Conservation (phyloP, 1,139 yeast genomes). For the Yamadazyma kanchanaburiensis region DNA sequence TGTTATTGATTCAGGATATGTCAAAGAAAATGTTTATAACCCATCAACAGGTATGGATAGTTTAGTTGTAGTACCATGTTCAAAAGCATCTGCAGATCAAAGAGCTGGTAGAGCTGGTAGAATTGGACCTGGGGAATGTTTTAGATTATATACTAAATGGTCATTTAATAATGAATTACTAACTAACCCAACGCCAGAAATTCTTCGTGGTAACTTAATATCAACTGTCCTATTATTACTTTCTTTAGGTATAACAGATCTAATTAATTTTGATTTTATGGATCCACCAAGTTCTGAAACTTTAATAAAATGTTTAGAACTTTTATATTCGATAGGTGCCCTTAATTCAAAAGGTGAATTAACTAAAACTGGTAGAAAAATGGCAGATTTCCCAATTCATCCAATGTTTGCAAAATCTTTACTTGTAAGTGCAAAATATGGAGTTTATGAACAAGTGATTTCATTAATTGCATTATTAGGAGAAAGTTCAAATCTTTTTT, state of each 20-base stretch:
- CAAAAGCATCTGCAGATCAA: slow-evolving; percentile 93
- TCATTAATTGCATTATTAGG: slow-evolving; percentile 80
- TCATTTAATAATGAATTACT: slow-evolving; percentile 78
- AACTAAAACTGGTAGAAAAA: slow-evolving; percentile 73
- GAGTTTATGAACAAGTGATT: slow-evolving; percentile 63
- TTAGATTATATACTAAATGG: slow-evolving; percentile 82
- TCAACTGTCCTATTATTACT: slow-evolving; percentile 71
- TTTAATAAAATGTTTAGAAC: slow-evolving; percentile 72
- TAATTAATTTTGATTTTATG: slow-evolving; percentile 81
- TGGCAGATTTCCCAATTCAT: slow-evolving; percentile 93
- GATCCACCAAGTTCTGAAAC: slow-evolving; percentile 79
- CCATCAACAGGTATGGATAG: slow-evolving; percentile 89
- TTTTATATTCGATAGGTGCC: slow-evolving; percentile 84
- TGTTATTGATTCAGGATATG: slow-evolving; percentile 92
- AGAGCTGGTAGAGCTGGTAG: slow-evolving; percentile 98
- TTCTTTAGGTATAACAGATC: slow-evolving; percentile 78
- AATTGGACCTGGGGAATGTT: slow-evolving; percentile 95
- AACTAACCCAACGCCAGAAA: slow-evolving; percentile 82
- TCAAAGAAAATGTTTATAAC: slow-evolving; percentile 80
- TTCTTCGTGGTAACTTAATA: slow-evolving; percentile 74
- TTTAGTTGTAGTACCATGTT: slow-evolving; percentile 79
- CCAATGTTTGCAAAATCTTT: slow-evolving; percentile 84
- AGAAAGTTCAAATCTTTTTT: slow-evolving; percentile 71
- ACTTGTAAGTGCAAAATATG: slow-evolving; percentile 55
- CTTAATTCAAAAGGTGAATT: slow-evolving; percentile 74